Evolutionary conservation across 495 filamentous ascomycete species (phyloP).

Genomic region (Physcia stellaris): DNA sequence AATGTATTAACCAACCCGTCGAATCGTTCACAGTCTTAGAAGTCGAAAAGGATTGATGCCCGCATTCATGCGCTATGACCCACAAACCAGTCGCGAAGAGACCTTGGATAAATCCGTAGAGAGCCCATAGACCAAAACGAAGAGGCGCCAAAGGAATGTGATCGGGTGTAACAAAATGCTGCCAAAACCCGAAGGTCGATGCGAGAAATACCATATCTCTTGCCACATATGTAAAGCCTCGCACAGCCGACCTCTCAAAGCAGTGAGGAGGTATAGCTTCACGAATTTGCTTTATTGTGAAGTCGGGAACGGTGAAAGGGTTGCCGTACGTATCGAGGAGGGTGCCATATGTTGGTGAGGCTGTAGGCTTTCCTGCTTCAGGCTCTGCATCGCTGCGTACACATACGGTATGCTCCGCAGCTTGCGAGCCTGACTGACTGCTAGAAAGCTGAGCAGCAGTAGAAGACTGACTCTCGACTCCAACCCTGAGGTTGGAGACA

Average conservation of each 20-base stretch:
- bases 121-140: conserved; percentile 45
- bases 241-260: conserved; percentile 54
- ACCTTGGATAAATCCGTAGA: conserved; percentile 62
- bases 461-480: too few species aligned
- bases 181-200: conserved; percentile 32
- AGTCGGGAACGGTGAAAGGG: conserved; percentile 31
- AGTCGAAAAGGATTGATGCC: conserved; percentile 60
- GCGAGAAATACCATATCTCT: conserved; percentile 42
- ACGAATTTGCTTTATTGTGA: conserved; percentile 67
- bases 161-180: conserved; percentile 4
- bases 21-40: conserved; percentile 47
- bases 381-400: too few species aligned
- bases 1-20: conserved; percentile 55
- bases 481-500: too few species aligned
- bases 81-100: conserved; percentile 68
- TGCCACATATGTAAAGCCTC: conserved; percentile 50
- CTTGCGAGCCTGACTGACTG: neutral
- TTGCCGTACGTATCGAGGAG: neutral
- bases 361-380: too few species aligned
- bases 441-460: neutral
- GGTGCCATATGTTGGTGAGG: neutral
- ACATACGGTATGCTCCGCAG: neutral
- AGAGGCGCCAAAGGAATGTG: conserved; percentile 26
- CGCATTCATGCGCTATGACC: conserved; percentile 81
- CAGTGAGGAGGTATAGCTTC: conserved; percentile 76